Evolutionary conservation across 148 eudicot genomes (phyloP), one percentile per base, ranked within the genome.

Genomic region (Pharnaceum exiguum): DNA sequence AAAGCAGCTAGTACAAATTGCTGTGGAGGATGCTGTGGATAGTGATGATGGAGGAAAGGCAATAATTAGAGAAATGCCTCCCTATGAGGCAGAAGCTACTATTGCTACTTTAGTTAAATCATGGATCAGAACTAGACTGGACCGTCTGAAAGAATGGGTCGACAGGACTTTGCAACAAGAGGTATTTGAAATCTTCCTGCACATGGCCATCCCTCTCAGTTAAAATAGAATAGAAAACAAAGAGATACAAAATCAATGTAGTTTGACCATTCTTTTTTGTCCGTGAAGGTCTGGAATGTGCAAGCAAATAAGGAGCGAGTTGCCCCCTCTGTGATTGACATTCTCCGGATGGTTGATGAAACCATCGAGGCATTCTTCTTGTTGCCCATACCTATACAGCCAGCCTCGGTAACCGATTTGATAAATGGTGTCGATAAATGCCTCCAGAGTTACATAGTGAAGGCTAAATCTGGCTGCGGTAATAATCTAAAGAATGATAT

Each of bases 31-130:
- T 79, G 78, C 99, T 6, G 95, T 70, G 46, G 96, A 93, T 57
- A 93, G 98, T 63, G 96, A 88, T 57, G 98, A 93, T 71, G 96
- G 98, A 31, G 98, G 98, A 46, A 93, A 79, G 74, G 80, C 81
- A 57, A 72, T 83, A 58, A 85, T 93, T 46, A 89, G 70, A 67
- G 98, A 93, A 77, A 88, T 93, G 90, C 59, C 80, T 56, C 98
- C 96, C 68, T 93, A 82, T 46, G 98, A 83, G 59, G 79, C 90
- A 30, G 89, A 88, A 74, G 66, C 75, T 73, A 79, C 74, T 43
- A 88, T 93, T 54, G 77, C 66, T 5, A 78, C 72, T 64, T 72
- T 93, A 60, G 98, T 85, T 32, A 85, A 88, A 72, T 68, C 79
- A 21, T 93, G 98, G 98, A 88, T 79, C 64, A 70, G 36, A 66